Percentiles rank a stretch among this genome's conserved stretches.
phyloP scores from a whole-genome alignment of 768 basidiomycete genomes.

The Mycena venus region DNA sequence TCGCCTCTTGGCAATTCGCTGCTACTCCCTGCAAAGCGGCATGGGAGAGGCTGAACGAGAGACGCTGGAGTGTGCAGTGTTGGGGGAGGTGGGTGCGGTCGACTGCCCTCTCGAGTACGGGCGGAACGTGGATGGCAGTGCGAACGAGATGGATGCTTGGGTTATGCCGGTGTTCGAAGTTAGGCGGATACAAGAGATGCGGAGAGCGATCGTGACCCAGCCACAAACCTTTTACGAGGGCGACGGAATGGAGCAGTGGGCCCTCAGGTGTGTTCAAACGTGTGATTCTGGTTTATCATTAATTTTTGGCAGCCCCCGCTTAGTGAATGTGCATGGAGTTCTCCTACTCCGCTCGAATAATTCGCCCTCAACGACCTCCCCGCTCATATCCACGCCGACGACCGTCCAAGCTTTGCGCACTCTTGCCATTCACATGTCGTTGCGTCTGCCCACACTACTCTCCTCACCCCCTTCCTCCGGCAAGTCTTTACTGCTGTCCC shows the following conservation, averaged over 20 bases:
- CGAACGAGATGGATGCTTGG: conserved; percentile 79
- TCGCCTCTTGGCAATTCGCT: conserved; percentile 79
- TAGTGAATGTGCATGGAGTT: conserved; percentile 76
- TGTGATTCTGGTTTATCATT: conserved; percentile 25
- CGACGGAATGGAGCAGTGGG: conserved; percentile 59
- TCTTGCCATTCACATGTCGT: conserved; percentile 74
- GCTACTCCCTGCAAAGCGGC: conserved; percentile 81
- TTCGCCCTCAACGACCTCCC: conserved; percentile 39
- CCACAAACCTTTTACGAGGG: conserved; percentile 62
- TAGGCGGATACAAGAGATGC: conserved; percentile 65
- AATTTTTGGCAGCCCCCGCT: conserved; percentile 59
- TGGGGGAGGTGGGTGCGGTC: conserved; percentile 70
- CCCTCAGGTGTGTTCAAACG: conserved; percentile 65
- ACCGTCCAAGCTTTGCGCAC: conserved; percentile 69
- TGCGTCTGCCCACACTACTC: conserved; percentile 83
- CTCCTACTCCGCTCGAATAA: conserved; percentile 67
- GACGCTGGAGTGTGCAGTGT: conserved; percentile 68
- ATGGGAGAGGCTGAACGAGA: conserved; percentile 85
- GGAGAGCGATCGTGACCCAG: conserved; percentile 59
- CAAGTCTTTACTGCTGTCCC: conserved; percentile 83
- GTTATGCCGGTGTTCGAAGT: conserved; percentile 80
- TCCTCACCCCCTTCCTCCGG: conserved; percentile 91
- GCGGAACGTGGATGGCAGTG: conserved; percentile 59
- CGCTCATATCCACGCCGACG: conserved; percentile 75
- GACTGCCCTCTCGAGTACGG: conserved; percentile 78